Evolutionary conservation across 108 stramenopile species (phyloP).

Genomic region (Nitzschia palea): DNA sequence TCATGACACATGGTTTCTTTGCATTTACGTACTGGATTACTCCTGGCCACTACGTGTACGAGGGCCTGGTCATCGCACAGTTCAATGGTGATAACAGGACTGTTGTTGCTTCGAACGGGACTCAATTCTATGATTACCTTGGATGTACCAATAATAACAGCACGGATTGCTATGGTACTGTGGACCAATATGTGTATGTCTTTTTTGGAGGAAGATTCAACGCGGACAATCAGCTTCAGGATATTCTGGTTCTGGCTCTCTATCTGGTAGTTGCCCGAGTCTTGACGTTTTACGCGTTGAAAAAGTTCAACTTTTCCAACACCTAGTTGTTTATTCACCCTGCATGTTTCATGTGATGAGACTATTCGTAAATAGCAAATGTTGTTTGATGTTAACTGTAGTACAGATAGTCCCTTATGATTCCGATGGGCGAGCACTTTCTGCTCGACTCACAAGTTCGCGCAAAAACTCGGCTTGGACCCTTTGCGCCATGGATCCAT

Average conservation of each 20-base stretch:
- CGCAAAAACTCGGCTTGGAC: constrained; percentile 91
- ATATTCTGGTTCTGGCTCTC: constrained; percentile 49
- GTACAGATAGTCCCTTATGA: not conserved
- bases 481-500: constrained; percentile 88
- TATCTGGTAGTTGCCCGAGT: constrained; percentile 50
- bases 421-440: constrained; percentile 28
- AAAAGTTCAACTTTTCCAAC: constrained; percentile 36
- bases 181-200: constrained; percentile 48
- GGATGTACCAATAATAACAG: constrained; percentile 9
- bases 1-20: constrained; percentile 43
- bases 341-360: not conserved
- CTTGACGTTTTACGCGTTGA: constrained; percentile 56
- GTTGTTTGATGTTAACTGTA: not conserved
- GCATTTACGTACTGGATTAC: constrained; percentile 59
- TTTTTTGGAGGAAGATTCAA: constrained; percentile 69
- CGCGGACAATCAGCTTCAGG: constrained; percentile 29
- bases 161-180: constrained; percentile 38
- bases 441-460: constrained; percentile 76
- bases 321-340: constrained; percentile 6
- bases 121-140: constrained; percentile 53
- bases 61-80: constrained; percentile 61
- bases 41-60: constrained; percentile 79
- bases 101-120: constrained; percentile 34
- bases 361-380: too few species aligned
- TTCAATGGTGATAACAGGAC: constrained; percentile 44